Evolutionary conservation across 2,329 filamentous ascomycete species (phyloP).

Genomic region (Talaromyces sp.): DNA sequence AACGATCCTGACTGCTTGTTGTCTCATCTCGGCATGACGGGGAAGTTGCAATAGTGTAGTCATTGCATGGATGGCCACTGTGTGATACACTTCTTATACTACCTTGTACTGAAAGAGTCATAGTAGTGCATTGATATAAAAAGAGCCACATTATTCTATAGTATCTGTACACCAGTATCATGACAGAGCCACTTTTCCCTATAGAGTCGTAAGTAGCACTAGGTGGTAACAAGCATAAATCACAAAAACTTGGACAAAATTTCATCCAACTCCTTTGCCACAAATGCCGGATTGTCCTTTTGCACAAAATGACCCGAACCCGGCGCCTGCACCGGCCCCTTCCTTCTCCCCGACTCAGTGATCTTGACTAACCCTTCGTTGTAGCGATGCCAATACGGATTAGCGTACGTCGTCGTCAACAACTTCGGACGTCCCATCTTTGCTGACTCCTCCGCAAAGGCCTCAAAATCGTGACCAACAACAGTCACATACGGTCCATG

Average conservation of each 20-base stretch:
- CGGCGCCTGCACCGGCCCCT: constrained; percentile 47
- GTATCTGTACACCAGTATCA: background rate
- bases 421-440: constrained; percentile 33
- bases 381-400: constrained; percentile 53
- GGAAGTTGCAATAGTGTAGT: background rate
- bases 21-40: background rate
- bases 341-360: constrained; percentile 38
- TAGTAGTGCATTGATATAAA: background rate
- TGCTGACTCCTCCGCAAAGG: constrained; percentile 48
- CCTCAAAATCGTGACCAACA: constrained; percentile 53
- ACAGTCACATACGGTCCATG: constrained; percentile 45
- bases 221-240: background rate
- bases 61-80: background rate
- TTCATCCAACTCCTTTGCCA: constrained; percentile 32
- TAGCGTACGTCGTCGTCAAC: constrained; percentile 50
- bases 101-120: background rate
- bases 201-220: background rate
- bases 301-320: constrained; percentile 57
- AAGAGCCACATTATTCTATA: too few species aligned
- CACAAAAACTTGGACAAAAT: constrained; percentile 22
- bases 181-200: background rate
- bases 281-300: constrained; percentile 49
- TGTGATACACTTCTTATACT: background rate
- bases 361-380: constrained; percentile 51
- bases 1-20: background rate